A percentile compares a stretch with the other conserved stretches of the same genome.
These are phyloP conservation scores for Mesembryanthemum crystallinum DNA, from an alignment of 148 eudicot species.

Conservation along the genomic window DNA sequence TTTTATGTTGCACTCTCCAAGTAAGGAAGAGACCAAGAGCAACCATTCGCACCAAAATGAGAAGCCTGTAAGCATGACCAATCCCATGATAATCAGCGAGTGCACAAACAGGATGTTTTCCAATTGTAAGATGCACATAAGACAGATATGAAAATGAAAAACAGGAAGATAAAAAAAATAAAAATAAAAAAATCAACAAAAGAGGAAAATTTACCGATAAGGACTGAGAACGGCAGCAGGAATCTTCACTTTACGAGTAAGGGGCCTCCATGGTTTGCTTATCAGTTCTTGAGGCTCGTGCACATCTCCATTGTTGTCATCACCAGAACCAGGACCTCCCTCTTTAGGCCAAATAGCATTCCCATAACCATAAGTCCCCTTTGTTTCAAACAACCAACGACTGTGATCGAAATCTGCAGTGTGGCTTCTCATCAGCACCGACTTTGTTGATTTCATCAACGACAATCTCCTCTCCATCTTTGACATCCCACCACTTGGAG, in stretches of 20 bases:
- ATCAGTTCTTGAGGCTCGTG: slow-evolving; percentile 57
- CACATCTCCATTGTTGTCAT: slow-evolving; percentile 37
- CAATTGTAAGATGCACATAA: neutral
- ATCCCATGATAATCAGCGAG: neutral
- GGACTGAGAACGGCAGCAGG: slow-evolving; percentile 87
- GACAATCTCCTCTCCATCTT: slow-evolving; percentile 77
- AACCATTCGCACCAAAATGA: slow-evolving; percentile 58
- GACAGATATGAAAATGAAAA: neutral
- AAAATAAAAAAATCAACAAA: too few relatives aligned
- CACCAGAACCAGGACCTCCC: slow-evolving; percentile 47
- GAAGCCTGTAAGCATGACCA: slow-evolving; percentile 48
- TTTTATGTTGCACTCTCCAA: slow-evolving; percentile 75
- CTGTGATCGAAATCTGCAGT: slow-evolving; percentile 85
- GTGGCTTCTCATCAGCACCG: slow-evolving; percentile 72
- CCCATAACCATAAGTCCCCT: slow-evolving; percentile 89
- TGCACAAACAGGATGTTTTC: neutral
- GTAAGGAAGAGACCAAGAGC: slow-evolving; percentile 69
- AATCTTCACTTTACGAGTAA: slow-evolving; percentile 77
- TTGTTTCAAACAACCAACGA: slow-evolving; percentile 80
- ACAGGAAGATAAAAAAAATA: neutral
- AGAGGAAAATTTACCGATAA: slow-evolving; percentile 55
- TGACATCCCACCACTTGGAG: slow-evolving; percentile 47
- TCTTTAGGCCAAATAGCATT: slow-evolving; percentile 95
- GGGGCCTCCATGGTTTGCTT: slow-evolving; percentile 90
- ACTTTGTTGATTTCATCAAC: slow-evolving; percentile 65